Percentiles rank a stretch among this genome's conserved stretches.
Evolutionary conservation across 345 rosid genomes (phyloP).

Genomic region (Lumnitzera racemosa): DNA sequence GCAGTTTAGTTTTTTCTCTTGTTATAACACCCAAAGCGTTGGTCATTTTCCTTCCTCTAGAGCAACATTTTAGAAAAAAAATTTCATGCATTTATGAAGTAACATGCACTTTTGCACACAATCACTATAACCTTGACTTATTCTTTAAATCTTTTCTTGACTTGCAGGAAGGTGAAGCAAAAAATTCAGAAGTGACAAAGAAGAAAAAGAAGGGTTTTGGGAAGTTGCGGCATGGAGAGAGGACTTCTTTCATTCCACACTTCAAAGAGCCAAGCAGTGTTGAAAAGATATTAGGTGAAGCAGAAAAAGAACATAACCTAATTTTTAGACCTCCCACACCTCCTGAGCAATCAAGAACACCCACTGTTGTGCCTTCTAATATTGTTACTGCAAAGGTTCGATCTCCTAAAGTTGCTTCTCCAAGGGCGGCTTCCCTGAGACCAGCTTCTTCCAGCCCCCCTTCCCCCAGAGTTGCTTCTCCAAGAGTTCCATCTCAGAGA

Average conservation of each 20-base stretch:
- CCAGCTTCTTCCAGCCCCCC: constrained; percentile 34
- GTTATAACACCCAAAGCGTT: no score
- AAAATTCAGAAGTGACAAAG: constrained; percentile 49
- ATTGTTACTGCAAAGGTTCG: constrained; percentile 35
- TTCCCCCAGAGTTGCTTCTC: constrained; percentile 33
- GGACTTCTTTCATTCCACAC: constrained; percentile 71
- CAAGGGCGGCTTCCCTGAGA: constrained; percentile 38
- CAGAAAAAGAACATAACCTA: constrained; percentile 74
- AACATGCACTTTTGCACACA: no score
- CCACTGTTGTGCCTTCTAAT: constrained; percentile 25
- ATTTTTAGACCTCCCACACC: constrained; percentile 68
- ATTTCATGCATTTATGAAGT: no score
- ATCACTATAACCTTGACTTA: no score
- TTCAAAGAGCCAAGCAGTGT: constrained; percentile 87
- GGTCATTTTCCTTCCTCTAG: no score
- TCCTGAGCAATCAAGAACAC: constrained; percentile 32
- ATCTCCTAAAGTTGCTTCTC: constrained; percentile 43
- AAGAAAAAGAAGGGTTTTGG: constrained; percentile 67
- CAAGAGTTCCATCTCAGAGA: constrained; percentile 37
- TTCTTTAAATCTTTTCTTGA: not conserved
- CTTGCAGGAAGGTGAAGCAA: constrained; percentile 50
- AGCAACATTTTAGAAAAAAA: no score
- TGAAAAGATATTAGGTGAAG: constrained; percentile 87
- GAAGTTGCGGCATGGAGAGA: constrained; percentile 54
- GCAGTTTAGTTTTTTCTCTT: no score